Evolutionary conservation across 306 rosid species (phyloP), one percentile per base, ranked within the genome.

Genomic region (Dalbergia cochinchinensis): DNA sequence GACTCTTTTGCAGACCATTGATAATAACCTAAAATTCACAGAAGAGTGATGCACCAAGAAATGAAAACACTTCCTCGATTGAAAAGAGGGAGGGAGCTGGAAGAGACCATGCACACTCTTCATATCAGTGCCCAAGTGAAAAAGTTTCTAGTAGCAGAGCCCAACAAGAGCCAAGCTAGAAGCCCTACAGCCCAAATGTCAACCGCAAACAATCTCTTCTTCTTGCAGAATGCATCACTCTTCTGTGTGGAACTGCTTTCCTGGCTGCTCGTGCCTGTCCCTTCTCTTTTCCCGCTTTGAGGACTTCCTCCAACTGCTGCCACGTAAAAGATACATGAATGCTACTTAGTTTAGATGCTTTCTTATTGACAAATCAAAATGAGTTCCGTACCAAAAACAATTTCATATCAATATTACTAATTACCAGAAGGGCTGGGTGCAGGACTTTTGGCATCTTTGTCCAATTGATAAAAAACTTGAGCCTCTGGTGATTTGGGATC

Each of bases 401-500:
- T 2, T 65, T 76, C 14, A 11, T 26, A 20, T 0, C 15, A 67
- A 55, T 11, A 33, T 65, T 15, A 73, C 31, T 26, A 26, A 2
- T 53, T 90, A 91, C 97, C 90, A 20, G 71, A 70, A n/a, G 97
- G 83, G 77, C 66, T 80, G 1, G 88, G 82, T 35, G 91, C 78
- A 48, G 88, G 84, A 67, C 78, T 61, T 54, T 50, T 68, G 41
- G 75, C 78, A 11, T 34, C 31, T 18, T 73, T 83, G 6, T 74
- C 85, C 48, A 86, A 65, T 63, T 90, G 89, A 84, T 90, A 90
- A 69, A n/a, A 94, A 4, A 92, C 90, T 70, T 91, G 94, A 57
- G 99, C 97, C 64, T 92, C 94, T 6, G 83, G 68, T 67, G 99
- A 94, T 65, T 90, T 85, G 9, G 97, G 97, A 84, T 91, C 89